Evolutionary conservation across 495 filamentous ascomycete genomes (phyloP).

Genomic region (Paragyromitra xinjiangensis): DNA sequence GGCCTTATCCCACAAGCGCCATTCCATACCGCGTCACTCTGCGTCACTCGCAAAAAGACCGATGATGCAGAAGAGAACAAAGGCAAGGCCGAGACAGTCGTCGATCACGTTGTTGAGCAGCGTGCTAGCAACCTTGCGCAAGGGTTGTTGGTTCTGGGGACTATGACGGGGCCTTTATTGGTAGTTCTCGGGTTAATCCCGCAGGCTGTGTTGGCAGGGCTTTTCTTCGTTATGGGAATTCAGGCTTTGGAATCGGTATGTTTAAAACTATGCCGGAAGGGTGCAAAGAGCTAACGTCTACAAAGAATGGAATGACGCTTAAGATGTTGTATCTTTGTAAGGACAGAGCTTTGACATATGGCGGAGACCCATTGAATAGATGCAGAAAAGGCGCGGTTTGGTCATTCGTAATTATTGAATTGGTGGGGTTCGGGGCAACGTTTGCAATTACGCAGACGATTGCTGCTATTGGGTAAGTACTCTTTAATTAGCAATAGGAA

Average conservation of each 20-base stretch:
- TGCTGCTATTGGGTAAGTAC: slow-evolving; percentile 75
- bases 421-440: slow-evolving; percentile 81
- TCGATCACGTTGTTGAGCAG: slow-evolving; percentile 87
- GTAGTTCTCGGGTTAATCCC: slow-evolving; percentile 85
- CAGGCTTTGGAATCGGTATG: slow-evolving; percentile 68
- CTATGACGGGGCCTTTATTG: slow-evolving; percentile 87
- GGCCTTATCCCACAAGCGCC: slow-evolving; percentile 93
- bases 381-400: slow-evolving; percentile 72
- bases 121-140: slow-evolving; percentile 86
- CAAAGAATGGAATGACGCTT: slow-evolving; percentile 78
- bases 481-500: background rate
- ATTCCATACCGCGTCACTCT: slow-evolving; percentile 87
- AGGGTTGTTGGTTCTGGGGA: slow-evolving; percentile 82
- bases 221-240: slow-evolving; percentile 95
- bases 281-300: slow-evolving; percentile 8
- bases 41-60: slow-evolving; percentile 70
- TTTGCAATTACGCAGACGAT: slow-evolving; percentile 97
- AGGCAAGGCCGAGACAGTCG: slow-evolving; percentile 68
- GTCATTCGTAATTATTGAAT: slow-evolving; percentile 78
- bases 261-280: slow-evolving; percentile 52
- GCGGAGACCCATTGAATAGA: slow-evolving; percentile 71
- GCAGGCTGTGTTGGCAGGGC: slow-evolving; percentile 77
- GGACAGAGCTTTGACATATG: slow-evolving; percentile 71
- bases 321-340: slow-evolving; percentile 79
- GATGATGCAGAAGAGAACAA: slow-evolving; percentile 67